Evolutionary conservation across 2,329 filamentous ascomycete species (phyloP), one percentile per base, ranked within the genome.

Genomic region (Sordariomycetes sp.): DNA sequence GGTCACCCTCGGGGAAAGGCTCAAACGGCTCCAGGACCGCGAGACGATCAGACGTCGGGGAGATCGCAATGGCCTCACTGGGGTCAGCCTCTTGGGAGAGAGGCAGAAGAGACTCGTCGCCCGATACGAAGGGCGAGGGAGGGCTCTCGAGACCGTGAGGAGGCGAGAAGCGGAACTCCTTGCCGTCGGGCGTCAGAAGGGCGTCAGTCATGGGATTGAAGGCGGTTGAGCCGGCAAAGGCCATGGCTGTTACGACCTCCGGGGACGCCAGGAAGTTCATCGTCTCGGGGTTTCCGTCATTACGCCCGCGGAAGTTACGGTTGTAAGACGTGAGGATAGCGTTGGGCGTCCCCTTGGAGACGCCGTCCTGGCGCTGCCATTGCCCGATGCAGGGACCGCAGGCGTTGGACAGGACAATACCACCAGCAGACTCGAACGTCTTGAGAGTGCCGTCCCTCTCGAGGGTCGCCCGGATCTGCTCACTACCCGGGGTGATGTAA

Each of bases 251-350:
- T 62, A 99, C 94, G 59, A 99, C 84, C 73, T 99, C 94, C 7
- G 94, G 94, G 0, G 92, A 97, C 11, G 94, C 93, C 57, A 99
- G 82, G 76, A 99, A 99, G 79, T 97, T 99, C 92, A 97, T 97
- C 10, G 94, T 99, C 50, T 88, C 86, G 24, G 89, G 86, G 77
- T 99, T 99, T 62, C 94, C 94, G 69, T 99, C 94, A 71, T 99
- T 99, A 63, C 94, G 89, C 61, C 90, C 93, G 55, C 89, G 89
- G 79, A 99, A 99, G 76, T 99, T 99, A 61, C 94, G 89, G 80
- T 99, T 99, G 78, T 97, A 99, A 1, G 92, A 97, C 11, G 91
- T 93, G 67, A 99, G 83, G 66, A 99, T 97, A 61, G 94, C 94
- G 69, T 99, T 99, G 58, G 83, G 78, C 60, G 92, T 89, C 61